These are phyloP conservation scores for Aphanoascus verrucosus DNA, from an alignment of 2,329 filamentous ascomycete species.

Conservation along the genomic window DNA sequence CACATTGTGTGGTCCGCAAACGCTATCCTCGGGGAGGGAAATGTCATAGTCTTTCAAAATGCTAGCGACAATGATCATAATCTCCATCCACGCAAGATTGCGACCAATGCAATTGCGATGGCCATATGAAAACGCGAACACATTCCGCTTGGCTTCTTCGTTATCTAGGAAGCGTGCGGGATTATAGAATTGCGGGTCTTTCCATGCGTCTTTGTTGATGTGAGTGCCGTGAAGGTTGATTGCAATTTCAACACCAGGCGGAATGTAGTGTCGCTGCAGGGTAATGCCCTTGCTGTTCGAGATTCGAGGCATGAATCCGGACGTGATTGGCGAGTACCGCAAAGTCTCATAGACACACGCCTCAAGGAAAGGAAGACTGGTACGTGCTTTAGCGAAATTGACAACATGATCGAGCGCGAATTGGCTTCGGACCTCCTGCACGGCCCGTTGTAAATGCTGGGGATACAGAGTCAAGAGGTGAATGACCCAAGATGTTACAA, in stretches of 20 bases:
- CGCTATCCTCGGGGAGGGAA: not conserved
- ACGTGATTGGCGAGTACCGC: slow-evolving; percentile 6
- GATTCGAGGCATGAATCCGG: slow-evolving; percentile 4
- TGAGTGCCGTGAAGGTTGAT: slow-evolving; percentile 2
- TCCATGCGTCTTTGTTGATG: slow-evolving; percentile 3
- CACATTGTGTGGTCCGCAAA: slow-evolving; percentile 3
- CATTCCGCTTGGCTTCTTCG: slow-evolving; percentile 1
- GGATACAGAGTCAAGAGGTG: slow-evolving; percentile 5
- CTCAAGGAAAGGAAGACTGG: not conserved
- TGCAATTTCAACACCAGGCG: slow-evolving; percentile 1
- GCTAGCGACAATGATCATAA: slow-evolving; percentile 3
- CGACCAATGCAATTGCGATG: slow-evolving; percentile 5
- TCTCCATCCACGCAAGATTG: slow-evolving; percentile 4
- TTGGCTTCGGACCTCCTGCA: slow-evolving; percentile 2
- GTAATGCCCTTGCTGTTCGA: not conserved
- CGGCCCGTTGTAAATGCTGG: not conserved
- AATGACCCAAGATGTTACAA: slow-evolving; percentile 3
- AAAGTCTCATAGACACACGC: slow-evolving; percentile 6
- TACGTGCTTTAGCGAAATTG: not conserved
- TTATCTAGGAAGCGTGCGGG: not conserved
- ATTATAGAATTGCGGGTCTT: not conserved
- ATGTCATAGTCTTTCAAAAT: slow-evolving; percentile 7
- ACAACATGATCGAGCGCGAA: not conserved
- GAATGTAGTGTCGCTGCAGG: slow-evolving; percentile 2
- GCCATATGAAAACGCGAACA: slow-evolving; percentile 5